Evolutionary conservation across 148 eudicot genomes (phyloP).

Genomic region (Vaccinium corymbosum): DNA sequence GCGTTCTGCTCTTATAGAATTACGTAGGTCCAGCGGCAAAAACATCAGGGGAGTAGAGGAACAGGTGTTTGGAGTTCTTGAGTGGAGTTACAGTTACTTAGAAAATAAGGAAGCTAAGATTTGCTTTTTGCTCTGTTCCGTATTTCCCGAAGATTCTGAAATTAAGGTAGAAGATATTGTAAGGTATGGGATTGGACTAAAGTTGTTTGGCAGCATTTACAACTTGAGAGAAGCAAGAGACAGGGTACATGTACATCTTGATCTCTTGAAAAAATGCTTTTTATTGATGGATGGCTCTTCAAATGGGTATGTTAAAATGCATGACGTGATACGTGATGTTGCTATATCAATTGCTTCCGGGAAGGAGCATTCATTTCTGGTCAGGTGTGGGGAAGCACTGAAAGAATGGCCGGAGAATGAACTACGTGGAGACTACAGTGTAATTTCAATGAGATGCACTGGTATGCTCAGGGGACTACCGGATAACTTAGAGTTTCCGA

Average conservation of each 20-base stretch:
- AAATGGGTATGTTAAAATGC: background rate
- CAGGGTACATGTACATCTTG: background rate
- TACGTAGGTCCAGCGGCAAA: background rate
- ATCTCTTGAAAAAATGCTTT: background rate
- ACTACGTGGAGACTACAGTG: background rate
- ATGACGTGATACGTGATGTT: constrained; percentile 17
- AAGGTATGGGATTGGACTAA: background rate
- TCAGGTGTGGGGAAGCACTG: background rate
- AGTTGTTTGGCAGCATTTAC: background rate
- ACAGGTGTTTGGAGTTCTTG: background rate
- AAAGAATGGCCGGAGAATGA: background rate
- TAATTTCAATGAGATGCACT: background rate
- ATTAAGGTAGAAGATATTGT: background rate
- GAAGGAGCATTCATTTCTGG: background rate
- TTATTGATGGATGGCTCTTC: background rate
- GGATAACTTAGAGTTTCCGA: background rate
- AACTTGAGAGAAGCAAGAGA: background rate
- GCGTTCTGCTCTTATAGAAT: background rate
- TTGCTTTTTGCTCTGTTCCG: background rate
- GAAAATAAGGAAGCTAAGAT: background rate
- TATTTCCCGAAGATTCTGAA: constrained; percentile 12
- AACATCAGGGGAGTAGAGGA: background rate
- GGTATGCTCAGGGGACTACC: background rate
- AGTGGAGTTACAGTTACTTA: background rate
- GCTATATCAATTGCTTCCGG: constrained; percentile 3